Evolutionary conservation across 1,284 basidiomycete genomes (phyloP).

Genomic region (Ceratobasidium sp.): DNA sequence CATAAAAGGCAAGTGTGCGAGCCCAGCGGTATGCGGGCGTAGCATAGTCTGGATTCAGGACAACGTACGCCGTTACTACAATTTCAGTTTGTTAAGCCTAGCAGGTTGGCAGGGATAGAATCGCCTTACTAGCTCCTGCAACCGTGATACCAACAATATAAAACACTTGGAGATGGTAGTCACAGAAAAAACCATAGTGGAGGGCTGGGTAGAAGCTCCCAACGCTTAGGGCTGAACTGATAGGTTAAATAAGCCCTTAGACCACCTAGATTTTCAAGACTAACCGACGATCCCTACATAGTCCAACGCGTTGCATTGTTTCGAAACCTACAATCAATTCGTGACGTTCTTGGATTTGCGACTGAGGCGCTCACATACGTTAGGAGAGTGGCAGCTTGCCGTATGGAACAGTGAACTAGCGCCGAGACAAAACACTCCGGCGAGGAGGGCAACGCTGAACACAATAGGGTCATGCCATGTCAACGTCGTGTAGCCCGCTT

Average conservation of each 20-base stretch:
- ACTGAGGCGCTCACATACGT: conserved; percentile 61
- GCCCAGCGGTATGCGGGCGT: conserved; percentile 82
- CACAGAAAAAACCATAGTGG: conserved; percentile 79
- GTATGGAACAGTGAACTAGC: conserved; percentile 86
- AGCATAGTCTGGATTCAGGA: conserved; percentile 84
- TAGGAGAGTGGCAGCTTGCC: conserved; percentile 78
- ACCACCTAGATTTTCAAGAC: conserved; percentile 52
- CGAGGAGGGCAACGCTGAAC: conserved; percentile 77
- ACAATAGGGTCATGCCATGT: conserved; percentile 76
- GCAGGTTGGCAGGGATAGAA: conserved; percentile 46
- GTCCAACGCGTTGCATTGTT: conserved; percentile 72
- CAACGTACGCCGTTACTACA: conserved; percentile 78
- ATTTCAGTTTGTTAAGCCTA: conserved; percentile 39
- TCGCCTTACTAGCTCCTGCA: conserved; percentile 72
- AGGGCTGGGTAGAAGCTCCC: conserved; percentile 44
- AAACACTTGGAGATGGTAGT: conserved; percentile 65
- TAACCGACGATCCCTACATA: conserved; percentile 77
- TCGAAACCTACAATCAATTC: conserved; percentile 57
- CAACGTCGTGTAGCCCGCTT: conserved; percentile 66
- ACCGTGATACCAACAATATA: conserved; percentile 71
- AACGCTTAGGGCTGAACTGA: conserved; percentile 67
- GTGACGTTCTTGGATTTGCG: conserved; percentile 53
- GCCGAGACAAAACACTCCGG: conserved; percentile 80
- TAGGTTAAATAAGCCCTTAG: conserved; percentile 55
- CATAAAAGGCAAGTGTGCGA: conserved; percentile 85